A percentile compares a stretch with the other conserved stretches of the same genome.
Conservation (phyloP, 208 protist genomes). For the Novymonas esmeraldas region DNA sequence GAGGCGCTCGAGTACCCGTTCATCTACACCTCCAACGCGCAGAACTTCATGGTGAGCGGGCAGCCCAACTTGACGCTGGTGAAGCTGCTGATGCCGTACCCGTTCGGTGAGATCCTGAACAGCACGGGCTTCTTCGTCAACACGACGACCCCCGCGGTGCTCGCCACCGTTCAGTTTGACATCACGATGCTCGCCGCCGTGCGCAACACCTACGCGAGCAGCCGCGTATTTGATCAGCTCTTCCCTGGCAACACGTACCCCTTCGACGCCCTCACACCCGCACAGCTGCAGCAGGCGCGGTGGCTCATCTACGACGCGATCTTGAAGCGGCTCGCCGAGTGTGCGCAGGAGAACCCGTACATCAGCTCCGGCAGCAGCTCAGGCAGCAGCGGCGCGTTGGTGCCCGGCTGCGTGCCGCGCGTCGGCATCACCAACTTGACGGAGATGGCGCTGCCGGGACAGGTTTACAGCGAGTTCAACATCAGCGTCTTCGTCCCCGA, state of each 20-base stretch:
- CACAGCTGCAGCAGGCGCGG: conserved; percentile 44
- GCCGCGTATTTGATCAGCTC: conserved; percentile 22
- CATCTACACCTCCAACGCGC: conserved; percentile 55
- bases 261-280: conserved; percentile 29
- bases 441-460: conserved; percentile 4
- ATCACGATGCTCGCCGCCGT: conserved; percentile 20
- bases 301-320: conserved; percentile 39
- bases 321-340: conserved; percentile 29
- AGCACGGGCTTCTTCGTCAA: conserved; percentile 26
- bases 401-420: conserved; percentile 23
- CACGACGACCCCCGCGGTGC: conserved; percentile 34
- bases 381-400: conserved; percentile 1
- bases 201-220: conserved; percentile 14
- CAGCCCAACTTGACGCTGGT: conserved; percentile 50
- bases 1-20: conserved; percentile 40
- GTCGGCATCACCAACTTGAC: conserved; percentile 64
- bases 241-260: conserved; percentile 32
- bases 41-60: conserved; percentile 17
- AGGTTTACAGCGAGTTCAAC: conserved; percentile 24
- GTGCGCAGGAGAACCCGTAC: conserved; percentile 2
- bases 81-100: conserved; percentile 75
- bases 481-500: conserved; percentile 55
- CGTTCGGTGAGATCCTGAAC: conserved; percentile 34
- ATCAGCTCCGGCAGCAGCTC: conserved; percentile 2
- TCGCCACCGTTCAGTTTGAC: conserved; percentile 23